phyloP scores from a whole-genome alignment of 2,329 filamentous ascomycete species.

The Aspergillus unguis region DNA sequence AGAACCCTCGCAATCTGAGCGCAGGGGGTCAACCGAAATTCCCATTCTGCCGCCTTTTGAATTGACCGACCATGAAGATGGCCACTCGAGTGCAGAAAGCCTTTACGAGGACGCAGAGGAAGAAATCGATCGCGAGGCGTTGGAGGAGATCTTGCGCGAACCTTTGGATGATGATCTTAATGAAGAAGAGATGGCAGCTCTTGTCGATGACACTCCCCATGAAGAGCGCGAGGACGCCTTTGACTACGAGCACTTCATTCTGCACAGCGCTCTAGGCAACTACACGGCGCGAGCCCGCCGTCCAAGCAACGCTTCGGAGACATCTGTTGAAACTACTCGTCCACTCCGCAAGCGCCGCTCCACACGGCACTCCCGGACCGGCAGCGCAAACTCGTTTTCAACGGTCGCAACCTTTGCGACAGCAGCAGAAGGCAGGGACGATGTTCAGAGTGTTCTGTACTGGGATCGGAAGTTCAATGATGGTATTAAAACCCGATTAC shows the following conservation, averaged over 20 bases:
- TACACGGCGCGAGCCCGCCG: constrained; percentile 35
- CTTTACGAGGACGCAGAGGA: constrained; percentile 45
- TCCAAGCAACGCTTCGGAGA: constrained; percentile 39
- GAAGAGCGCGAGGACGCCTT: constrained; percentile 94
- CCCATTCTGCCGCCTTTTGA: constrained; percentile 12
- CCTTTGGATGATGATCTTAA: constrained; percentile 41
- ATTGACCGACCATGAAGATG: constrained; percentile 23
- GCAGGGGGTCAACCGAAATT: constrained; percentile 2
- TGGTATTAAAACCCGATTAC: constrained; percentile 17
- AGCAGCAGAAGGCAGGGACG: constrained; percentile 52
- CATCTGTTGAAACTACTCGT: constrained; percentile 52
- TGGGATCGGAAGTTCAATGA: constrained; percentile 38
- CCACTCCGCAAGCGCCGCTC: constrained; percentile 23
- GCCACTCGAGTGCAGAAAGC: constrained; percentile 33
- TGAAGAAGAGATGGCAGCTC: constrained; percentile 30
- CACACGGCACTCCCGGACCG: constrained; percentile 46
- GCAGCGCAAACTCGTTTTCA: constrained; percentile 59
- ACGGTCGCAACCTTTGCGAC: constrained; percentile 63
- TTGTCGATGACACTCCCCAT: constrained; percentile 63
- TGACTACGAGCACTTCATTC: constrained; percentile 93
- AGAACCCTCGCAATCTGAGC: constrained; percentile 1
- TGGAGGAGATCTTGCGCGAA: constrained; percentile 49
- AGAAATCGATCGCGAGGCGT: constrained; percentile 63
- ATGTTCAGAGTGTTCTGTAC: constrained; percentile 38
- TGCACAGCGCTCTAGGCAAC: constrained; percentile 84